Percentiles rank a stretch among this genome's conserved stretches.
Conservation (phyloP, 2,329 filamentous ascomycete species). For the Neocatenulostroma microsporum region DNA sequence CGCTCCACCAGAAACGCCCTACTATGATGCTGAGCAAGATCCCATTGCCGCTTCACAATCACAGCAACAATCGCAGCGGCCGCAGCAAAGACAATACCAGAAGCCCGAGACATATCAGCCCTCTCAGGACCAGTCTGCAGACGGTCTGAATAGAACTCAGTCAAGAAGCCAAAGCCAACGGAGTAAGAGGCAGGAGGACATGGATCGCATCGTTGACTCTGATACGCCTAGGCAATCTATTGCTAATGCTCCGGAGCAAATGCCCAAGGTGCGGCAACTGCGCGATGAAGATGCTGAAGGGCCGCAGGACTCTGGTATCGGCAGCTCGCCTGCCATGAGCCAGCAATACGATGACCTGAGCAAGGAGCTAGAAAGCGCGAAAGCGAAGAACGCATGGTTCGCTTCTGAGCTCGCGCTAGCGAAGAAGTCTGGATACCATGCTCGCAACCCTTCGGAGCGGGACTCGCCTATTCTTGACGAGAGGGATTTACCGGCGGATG, state of each 20-base stretch:
- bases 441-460: constrained; percentile 45
- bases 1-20: constrained; percentile 4
- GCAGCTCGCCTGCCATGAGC: constrained; percentile 53
- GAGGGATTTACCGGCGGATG: constrained; percentile 53
- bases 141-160: constrained; percentile 8
- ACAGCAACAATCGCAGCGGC: no score
- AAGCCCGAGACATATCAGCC: constrained; percentile 29
- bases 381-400: constrained; percentile 92
- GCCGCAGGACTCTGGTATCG: constrained; percentile 54
- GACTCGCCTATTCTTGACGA: constrained; percentile 68
- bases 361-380: constrained; percentile 77
- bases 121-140: constrained; percentile 17
- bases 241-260: constrained; percentile 14
- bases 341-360: constrained; percentile 64
- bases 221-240: constrained; percentile 19
- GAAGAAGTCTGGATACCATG: constrained; percentile 75
- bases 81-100: constrained; percentile 3
- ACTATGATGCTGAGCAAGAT: constrained; percentile 2
- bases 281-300: constrained; percentile 33
- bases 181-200: constrained; percentile 10
- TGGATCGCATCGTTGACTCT: constrained; percentile 21
- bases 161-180: constrained; percentile 11
- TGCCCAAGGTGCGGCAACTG: constrained; percentile 21
- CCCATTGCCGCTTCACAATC: no score
- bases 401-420: constrained; percentile 89